Conservation (phyloP, 176 grass and related monocot genomes). For the Oryza officinalis region DNA sequence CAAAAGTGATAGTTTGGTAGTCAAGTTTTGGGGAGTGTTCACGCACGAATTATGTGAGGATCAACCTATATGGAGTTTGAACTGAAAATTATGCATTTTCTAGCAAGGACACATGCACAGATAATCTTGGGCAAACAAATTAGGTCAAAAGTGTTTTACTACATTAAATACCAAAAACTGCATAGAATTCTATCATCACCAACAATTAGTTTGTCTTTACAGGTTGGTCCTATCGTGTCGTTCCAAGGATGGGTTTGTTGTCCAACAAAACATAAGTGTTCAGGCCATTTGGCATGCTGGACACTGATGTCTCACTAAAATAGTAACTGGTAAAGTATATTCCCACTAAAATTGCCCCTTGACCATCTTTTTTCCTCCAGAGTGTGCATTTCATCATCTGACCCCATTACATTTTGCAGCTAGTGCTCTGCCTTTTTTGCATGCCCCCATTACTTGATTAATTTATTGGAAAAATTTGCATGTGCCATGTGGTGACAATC, state of each 20-base stretch:
- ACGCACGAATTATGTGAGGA: background rate
- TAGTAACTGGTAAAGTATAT: conserved; percentile 39
- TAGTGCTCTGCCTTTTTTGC: conserved; percentile 41
- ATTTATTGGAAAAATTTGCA: conserved; percentile 6
- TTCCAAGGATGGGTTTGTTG: background rate
- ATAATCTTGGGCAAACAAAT: background rate
- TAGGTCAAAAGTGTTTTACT: conserved; percentile 19
- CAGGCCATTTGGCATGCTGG: conserved; percentile 10
- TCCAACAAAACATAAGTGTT: conserved; percentile 8
- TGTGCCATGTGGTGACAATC: conserved; percentile 33
- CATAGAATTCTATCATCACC: background rate
- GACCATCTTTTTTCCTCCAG: conserved; percentile 33
- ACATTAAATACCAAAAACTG: conserved; percentile 20
- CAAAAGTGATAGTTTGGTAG: background rate
- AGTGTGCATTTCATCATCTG: conserved; percentile 45
- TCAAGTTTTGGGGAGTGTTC: background rate
- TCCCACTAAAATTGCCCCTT: conserved; percentile 41
- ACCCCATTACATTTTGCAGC: conserved; percentile 30
- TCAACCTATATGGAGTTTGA: background rate
- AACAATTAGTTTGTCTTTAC: conserved; percentile 13
- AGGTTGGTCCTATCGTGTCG: background rate
- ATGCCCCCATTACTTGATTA: background rate
- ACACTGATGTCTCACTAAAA: conserved; percentile 30
- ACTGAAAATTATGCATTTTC: background rate
- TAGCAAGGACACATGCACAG: background rate